Conservation (phyloP, 1,284 basidiomycete genomes). For the Malassezia globosa region DNA sequence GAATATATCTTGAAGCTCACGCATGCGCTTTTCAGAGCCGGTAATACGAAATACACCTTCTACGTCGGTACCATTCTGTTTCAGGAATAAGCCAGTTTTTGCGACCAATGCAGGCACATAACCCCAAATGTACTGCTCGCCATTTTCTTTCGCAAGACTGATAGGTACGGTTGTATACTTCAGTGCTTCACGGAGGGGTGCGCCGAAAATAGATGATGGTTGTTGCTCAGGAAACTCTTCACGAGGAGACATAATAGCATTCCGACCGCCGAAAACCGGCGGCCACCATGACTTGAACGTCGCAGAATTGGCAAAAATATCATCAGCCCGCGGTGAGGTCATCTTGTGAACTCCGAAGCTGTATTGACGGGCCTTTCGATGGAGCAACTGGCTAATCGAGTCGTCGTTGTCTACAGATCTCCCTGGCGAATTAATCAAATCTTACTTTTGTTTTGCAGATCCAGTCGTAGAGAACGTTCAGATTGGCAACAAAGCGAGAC, state of each 20-base stretch:
- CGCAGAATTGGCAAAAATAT: not conserved
- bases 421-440: no score
- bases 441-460: no score
- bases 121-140: conserved; percentile 50
- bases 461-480: no score
- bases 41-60: conserved; percentile 76
- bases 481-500: no score
- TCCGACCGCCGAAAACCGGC: conserved; percentile 3
- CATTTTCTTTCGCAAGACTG: conserved; percentile 62
- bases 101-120: conserved; percentile 94
- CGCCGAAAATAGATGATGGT: conserved; percentile 59
- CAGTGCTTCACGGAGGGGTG: conserved; percentile 69
- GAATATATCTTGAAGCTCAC: conserved; percentile 80
- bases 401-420: no score
- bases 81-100: conserved; percentile 62
- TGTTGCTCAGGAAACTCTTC: not conserved
- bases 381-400: no score
- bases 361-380: no score
- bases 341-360: not conserved
- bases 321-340: conserved; percentile 5
- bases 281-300: conserved; percentile 12
- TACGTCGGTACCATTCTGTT: conserved; percentile 55
- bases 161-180: conserved; percentile 84
- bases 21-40: conserved; percentile 78
- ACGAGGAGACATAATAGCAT: not conserved